These are phyloP conservation scores for Diaporthe sp. DNA, from an alignment of 2,329 filamentous ascomycete species.

Conservation along the genomic window DNA sequence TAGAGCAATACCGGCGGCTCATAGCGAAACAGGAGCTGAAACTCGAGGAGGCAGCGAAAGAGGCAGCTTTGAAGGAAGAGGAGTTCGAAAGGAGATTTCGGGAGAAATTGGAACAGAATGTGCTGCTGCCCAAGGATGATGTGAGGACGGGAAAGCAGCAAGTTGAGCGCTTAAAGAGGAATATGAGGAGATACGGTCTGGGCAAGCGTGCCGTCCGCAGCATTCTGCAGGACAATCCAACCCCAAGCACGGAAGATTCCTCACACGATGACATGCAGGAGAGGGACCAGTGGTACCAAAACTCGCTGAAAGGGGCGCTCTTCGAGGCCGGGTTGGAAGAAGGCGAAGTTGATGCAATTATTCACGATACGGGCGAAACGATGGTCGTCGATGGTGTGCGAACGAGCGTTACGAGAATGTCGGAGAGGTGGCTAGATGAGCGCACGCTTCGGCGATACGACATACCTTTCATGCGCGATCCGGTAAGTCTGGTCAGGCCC, in stretches of 20 bases:
- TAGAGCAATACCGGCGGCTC: background rate
- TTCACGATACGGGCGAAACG: background rate
- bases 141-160: background rate
- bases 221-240: background rate
- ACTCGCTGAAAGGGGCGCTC: background rate
- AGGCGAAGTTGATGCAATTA: background rate
- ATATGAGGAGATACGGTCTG: slow-evolving; percentile 1
- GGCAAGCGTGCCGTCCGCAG: background rate
- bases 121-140: background rate
- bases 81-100: background rate
- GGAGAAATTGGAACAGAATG: background rate
- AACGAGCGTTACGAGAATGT: background rate
- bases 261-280: background rate
- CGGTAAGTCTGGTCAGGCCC: background rate
- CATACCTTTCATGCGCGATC: background rate
- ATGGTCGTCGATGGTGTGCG: background rate
- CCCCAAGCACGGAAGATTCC: background rate
- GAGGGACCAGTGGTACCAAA: background rate
- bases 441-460: background rate
- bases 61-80: background rate
- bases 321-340: background rate
- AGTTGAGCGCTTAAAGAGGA: background rate
- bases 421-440: background rate
- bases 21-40: background rate
- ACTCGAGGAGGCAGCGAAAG: slow-evolving; percentile 1